Percentiles rank a stretch among this genome's conserved stretches.
Conservation (phyloP, 495 filamentous ascomycete species). For the Aspergillus diversus region DNA sequence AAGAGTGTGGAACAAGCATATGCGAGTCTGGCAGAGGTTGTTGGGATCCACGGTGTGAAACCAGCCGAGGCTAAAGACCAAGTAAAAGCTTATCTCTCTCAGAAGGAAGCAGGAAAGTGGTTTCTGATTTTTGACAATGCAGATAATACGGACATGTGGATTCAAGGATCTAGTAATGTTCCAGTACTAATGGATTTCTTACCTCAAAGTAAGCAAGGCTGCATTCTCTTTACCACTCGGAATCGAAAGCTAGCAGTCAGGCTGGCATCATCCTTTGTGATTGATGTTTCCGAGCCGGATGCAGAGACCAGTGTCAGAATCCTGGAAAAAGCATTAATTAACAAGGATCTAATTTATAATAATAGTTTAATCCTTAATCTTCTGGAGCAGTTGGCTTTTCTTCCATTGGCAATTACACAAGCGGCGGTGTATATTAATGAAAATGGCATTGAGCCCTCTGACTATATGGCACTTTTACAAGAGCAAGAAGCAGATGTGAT, state of each 20-base stretch:
- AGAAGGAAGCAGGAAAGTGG: slow-evolving; percentile 33
- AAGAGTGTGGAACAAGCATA: slow-evolving; percentile 51
- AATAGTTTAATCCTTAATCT: slow-evolving; percentile 23
- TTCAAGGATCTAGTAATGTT: neutral
- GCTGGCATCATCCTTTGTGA: slow-evolving; percentile 24
- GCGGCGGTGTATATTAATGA: slow-evolving; percentile 49
- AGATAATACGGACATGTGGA: slow-evolving; percentile 42
- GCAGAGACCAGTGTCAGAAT: slow-evolving; percentile 22
- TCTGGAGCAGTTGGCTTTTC: slow-evolving; percentile 32
- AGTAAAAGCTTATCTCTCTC: slow-evolving; percentile 37
- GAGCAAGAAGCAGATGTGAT: slow-evolving; percentile 43
- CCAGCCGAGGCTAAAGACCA: slow-evolving; percentile 30
- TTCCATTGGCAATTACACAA: slow-evolving; percentile 48
- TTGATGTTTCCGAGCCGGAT: slow-evolving; percentile 33
- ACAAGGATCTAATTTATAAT: slow-evolving; percentile 24
- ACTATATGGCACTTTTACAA: slow-evolving; percentile 51
- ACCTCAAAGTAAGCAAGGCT: slow-evolving; percentile 32
- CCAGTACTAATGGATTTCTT: slow-evolving; percentile 26
- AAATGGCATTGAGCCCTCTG: slow-evolving; percentile 15
- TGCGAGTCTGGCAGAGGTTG: slow-evolving; percentile 35
- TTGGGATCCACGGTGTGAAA: slow-evolving; percentile 29
- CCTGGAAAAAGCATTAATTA: slow-evolving; percentile 30
- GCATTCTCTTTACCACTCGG: slow-evolving; percentile 44
- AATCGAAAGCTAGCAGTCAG: slow-evolving; percentile 30
- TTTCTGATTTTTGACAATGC: slow-evolving; percentile 47